phyloP scores from a whole-genome alignment of 495 filamentous ascomycete species.

The Friedmanniomyces simplex region DNA sequence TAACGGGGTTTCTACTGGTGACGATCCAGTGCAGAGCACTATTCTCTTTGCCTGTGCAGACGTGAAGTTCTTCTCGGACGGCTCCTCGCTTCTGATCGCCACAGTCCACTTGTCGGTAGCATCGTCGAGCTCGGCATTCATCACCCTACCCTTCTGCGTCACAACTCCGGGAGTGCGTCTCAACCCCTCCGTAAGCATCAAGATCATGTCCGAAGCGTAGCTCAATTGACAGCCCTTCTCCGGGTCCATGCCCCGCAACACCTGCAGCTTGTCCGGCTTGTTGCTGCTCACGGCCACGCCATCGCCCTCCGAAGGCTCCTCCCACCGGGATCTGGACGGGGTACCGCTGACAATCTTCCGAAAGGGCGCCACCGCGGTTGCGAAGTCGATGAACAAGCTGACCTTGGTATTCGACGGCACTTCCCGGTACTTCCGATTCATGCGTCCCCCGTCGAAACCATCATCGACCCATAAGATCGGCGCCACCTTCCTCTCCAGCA shows the following conservation, averaged over 20 bases:
- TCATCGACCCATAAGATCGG: conserved; percentile 21
- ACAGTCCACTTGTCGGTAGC: conserved; percentile 4
- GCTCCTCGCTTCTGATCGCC: background rate
- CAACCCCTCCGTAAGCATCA: conserved; percentile 17
- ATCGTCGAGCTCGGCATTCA: conserved; percentile 3
- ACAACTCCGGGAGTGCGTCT: conserved; percentile 4
- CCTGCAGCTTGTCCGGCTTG: conserved; percentile 12
- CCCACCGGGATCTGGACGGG: background rate
- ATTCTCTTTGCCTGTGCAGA: conserved; percentile 27
- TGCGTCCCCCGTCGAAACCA: conserved; percentile 15
- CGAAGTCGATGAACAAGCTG: conserved; percentile 16
- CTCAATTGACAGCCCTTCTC: conserved; percentile 16
- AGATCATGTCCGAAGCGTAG: conserved; percentile 17
- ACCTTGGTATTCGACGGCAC: conserved; percentile 22
- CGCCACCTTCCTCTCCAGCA: conserved; percentile 14
- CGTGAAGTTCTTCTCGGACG: background rate
- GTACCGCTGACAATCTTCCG: conserved; percentile 10
- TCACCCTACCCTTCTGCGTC: conserved; percentile 1
- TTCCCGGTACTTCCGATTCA: conserved; percentile 18
- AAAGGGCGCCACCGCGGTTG: conserved; percentile 15
- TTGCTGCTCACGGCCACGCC: background rate
- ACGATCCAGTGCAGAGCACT: conserved; percentile 50
- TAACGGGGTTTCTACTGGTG: conserved; percentile 38
- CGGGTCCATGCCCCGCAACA: conserved; percentile 8
- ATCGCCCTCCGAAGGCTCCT: conserved; percentile 9